These are phyloP conservation scores for Boletellus ananas DNA, from an alignment of 768 basidiomycete species.

Conservation along the genomic window DNA sequence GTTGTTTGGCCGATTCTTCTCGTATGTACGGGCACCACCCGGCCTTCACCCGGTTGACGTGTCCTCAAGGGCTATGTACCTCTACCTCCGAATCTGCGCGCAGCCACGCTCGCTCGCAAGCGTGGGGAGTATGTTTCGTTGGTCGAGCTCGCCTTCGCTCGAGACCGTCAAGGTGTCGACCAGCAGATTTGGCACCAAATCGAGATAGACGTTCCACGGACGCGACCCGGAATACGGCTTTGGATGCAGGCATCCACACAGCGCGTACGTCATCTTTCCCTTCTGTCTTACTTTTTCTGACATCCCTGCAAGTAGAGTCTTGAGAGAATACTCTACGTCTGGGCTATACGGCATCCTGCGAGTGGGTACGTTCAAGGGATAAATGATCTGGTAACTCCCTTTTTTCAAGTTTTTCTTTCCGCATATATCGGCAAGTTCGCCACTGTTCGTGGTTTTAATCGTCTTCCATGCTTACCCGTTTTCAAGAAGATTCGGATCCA, in stretches of 20 bases:
- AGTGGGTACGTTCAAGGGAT: conserved; percentile 99
- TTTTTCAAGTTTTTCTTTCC: conserved; percentile 95
- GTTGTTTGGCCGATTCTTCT: conserved; percentile 93
- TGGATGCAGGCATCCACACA: conserved; percentile 94
- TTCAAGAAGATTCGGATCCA: conserved; percentile 74
- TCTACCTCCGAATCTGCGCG: conserved; percentile 69
- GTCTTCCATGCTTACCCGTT: conserved; percentile 2
- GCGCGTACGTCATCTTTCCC: conserved; percentile 51
- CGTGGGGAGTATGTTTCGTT: conserved; percentile 88
- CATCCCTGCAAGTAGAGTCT: conserved; percentile 57
- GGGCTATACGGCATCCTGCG: conserved; percentile 98
- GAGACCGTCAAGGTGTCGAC: conserved; percentile 82
- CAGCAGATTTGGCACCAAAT: conserved; percentile 99
- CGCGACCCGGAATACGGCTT: conserved; percentile 82
- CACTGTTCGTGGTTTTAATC: neutral
- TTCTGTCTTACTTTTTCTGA: conserved; percentile 10
- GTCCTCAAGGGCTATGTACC: conserved; percentile 82
- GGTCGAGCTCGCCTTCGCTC: conserved; percentile 85
- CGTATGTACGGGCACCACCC: conserved; percentile 43
- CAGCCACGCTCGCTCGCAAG: conserved; percentile 79
- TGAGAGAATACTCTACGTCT: conserved; percentile 94
- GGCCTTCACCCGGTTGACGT: conserved; percentile 4
- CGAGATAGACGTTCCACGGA: conserved; percentile 95
- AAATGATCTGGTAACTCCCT: conserved; percentile 96
- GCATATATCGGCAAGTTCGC: conserved; percentile 78